Percentiles rank a stretch among this genome's conserved stretches.
These are phyloP conservation scores for Pythium monospermum DNA, from an alignment of 352 stramenopile species.

Conservation along the genomic window DNA sequence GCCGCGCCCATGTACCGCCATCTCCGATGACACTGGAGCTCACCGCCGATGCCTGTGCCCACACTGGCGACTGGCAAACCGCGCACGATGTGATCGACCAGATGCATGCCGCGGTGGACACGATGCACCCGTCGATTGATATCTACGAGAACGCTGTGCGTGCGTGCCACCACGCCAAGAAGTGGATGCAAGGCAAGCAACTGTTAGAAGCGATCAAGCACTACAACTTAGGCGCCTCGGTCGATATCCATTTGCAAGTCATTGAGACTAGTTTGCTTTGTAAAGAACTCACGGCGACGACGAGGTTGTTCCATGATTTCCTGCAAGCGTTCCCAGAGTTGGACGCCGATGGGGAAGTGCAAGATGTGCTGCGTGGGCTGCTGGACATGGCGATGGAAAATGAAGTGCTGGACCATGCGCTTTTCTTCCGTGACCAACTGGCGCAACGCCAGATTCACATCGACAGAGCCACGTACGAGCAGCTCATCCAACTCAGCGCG, in stretches of 20 bases:
- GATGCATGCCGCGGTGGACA: constrained; percentile 61
- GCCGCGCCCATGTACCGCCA: constrained; percentile 45
- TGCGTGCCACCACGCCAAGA: constrained; percentile 40
- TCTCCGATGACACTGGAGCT: constrained; percentile 71
- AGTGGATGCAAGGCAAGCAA: constrained; percentile 71
- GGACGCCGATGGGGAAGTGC: constrained; percentile 36
- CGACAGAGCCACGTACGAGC: constrained; percentile 32
- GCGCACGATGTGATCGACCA: constrained; percentile 58
- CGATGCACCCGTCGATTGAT: constrained; percentile 60
- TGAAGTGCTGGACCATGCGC: constrained; percentile 42
- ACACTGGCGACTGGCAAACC: constrained; percentile 45
- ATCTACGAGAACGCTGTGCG: constrained; percentile 74
- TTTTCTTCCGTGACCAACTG: constrained; percentile 57
- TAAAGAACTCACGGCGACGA: constrained; percentile 51
- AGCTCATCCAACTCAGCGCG: constrained; percentile 44
- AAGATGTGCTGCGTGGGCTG: constrained; percentile 33
- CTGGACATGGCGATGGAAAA: constrained; percentile 38
- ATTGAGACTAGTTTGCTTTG: constrained; percentile 46
- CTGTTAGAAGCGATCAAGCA: constrained; percentile 58
- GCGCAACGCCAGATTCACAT: constrained; percentile 24
- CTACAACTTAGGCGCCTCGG: constrained; percentile 47
- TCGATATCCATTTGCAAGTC: constrained; percentile 41
- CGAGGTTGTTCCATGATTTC: constrained; percentile 38
- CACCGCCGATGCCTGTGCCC: constrained; percentile 47
- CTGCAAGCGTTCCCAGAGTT: constrained; percentile 22